phyloP scores from a whole-genome alignment of 805 yeast species.

The Candida maesae region DNA sequence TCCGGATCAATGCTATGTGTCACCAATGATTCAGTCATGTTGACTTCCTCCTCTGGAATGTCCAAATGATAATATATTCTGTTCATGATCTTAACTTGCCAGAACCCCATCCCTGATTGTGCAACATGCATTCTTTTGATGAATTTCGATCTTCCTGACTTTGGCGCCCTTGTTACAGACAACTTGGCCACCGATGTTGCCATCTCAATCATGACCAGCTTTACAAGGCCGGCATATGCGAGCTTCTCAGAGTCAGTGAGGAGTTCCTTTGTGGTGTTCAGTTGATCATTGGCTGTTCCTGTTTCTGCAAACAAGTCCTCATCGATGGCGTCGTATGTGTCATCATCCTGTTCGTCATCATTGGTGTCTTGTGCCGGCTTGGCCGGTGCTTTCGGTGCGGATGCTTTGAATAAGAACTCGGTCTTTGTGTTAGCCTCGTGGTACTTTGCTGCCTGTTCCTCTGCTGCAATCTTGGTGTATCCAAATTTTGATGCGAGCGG shows the following conservation, averaged over 20 bases:
- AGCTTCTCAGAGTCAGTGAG: conserved; percentile 80
- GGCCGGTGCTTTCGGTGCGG: not conserved
- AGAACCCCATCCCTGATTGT: conserved; percentile 75
- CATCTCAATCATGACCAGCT: conserved; percentile 72
- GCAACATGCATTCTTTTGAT: conserved; percentile 59
- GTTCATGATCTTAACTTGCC: conserved; percentile 74
- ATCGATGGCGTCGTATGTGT: conserved; percentile 27
- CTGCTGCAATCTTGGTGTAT: conserved; percentile 85
- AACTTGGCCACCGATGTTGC: conserved; percentile 70
- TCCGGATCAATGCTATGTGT: conserved; percentile 73
- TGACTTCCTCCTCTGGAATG: conserved; percentile 68
- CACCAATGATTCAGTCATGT: conserved; percentile 84
- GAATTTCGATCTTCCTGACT: conserved; percentile 40
- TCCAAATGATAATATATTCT: conserved; percentile 78
- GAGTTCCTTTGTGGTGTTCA: conserved; percentile 76
- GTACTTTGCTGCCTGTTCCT: conserved; percentile 78
- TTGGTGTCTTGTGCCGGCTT: not conserved
- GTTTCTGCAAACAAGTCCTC: conserved; percentile 34
- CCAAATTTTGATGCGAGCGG: conserved; percentile 37
- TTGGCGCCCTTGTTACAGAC: conserved; percentile 41
- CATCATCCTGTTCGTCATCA: conserved; percentile 24
- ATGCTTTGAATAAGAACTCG: conserved; percentile 45
- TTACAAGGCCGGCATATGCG: conserved; percentile 86
- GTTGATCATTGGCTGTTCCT: conserved; percentile 55
- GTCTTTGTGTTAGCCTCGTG: conserved; percentile 50